Base-by-base conservation (phyloP, 208 protist genomes). In the Phytomonas sp. region DNA sequence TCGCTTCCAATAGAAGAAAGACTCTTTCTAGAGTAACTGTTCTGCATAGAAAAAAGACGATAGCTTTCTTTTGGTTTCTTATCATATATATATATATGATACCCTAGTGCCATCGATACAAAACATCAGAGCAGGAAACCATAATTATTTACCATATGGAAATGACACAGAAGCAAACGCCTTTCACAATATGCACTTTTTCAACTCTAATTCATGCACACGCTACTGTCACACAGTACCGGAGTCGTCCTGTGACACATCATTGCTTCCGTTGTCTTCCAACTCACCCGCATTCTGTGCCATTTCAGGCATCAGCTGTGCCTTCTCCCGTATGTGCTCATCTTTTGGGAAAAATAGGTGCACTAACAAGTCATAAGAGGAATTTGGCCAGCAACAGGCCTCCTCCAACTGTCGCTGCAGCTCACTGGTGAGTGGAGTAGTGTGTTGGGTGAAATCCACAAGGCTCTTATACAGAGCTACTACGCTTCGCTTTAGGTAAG, bases 381-480 rank as follows among this genome's bases (percentile, higher is more conserved):
- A 78, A 43, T 66, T 62, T 23, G 63, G 32, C 28, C 77, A 74
- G 60, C 67, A 76, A 29, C 79, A 28, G 29, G 76, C 75, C 11
- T 56, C 53, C 60, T 91, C 78, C 43, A 94, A 78, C 36, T 72
- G 66, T 70, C 75, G 36, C 29, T 71, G 76, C 51, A 83, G 66
- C 9, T 76, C 46, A 28, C 75, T 51, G 3, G 65, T 86, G 43
- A 85, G 75, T 30, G 70, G 76, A 26, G 89, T 80, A 4, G 72
- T 75, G 62, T 84, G 77, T 37, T 72, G 72, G 17, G 77, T 70
- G 31, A 90, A 85, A 34, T 81, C 79, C 9, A 84, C 77, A 23
- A 84, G 78, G 34, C 80, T 84, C 5, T 77, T 67, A 75, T 91
- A 89, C 8, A 91, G 68, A 1, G 67, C 61, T 2, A 84, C 70